Percentiles rank a stretch among this genome's conserved stretches.
Conservation (phyloP, 202 grass and related monocot genomes). For the Miscanthus sacchariflorus region DNA sequence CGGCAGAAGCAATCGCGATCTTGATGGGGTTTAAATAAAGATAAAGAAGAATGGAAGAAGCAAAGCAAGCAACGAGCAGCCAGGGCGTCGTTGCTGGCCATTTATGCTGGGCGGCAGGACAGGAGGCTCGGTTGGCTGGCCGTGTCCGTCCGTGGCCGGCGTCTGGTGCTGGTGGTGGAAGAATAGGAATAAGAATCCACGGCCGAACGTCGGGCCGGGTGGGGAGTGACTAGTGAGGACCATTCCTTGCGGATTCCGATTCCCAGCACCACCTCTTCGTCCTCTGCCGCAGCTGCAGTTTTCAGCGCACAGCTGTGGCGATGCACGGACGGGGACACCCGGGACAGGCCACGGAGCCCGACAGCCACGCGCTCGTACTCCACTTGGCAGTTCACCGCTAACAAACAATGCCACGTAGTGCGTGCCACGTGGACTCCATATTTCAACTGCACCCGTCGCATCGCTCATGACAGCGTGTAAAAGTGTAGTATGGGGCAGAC, state of each 20-base stretch:
- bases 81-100: conserved; percentile 7
- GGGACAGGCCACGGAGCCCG: not conserved
- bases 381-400: not conserved
- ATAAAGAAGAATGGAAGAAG: not conserved
- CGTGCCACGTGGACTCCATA: not conserved
- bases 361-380: not conserved
- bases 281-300: conserved; percentile 37
- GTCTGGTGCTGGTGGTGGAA: not conserved
- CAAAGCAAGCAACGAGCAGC: not conserved
- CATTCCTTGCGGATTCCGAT: not conserved
- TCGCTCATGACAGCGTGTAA: no score
- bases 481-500: not conserved
- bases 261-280: not conserved
- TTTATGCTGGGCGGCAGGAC: conserved; percentile 10
- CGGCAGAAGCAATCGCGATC: no score
- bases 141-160: not conserved
- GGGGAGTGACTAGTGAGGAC: not conserved
- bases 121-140: not conserved
- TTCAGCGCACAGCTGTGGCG: conserved; percentile 16
- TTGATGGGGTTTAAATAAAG: no score
- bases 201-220: no score
- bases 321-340: not conserved
- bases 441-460: not conserved
- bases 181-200: not conserved
- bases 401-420: not conserved